Base-by-base conservation (phyloP, 2,329 filamentous ascomycete genomes). In the Westerdykella ornata region DNA sequence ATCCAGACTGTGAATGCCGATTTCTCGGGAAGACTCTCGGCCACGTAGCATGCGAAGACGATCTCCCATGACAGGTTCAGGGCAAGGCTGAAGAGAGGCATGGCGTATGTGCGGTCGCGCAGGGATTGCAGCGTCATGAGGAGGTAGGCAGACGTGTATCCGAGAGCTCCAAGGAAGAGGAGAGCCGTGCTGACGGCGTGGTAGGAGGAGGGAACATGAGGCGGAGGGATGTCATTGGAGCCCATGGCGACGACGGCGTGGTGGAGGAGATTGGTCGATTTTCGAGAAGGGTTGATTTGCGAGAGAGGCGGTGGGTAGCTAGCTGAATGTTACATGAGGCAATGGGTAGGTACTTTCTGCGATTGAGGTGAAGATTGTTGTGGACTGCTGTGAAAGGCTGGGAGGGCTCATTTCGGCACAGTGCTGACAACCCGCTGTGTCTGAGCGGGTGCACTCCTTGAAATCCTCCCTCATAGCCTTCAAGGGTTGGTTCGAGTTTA, bases 11-110 rank as follows among this genome's bases (percentile, higher is more conserved):
- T 49, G 53, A 76, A 75, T 19, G 71, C 70, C 13, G 60, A 47
- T 11, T 60, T 59, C 50, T 77, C 74, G 8, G 73, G 51, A 1
- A 56, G 51, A 4, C 61, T 56, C 44, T 75, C 72, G 42, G 68
- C 63, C 13, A 76, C 70, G 47, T 65, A 72, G 17, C 74, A 57
- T 2, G 66, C 66, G 56, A 72, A 74, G 40, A 77, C 61, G 2
- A 73, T 54, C 51, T 77, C 74, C 73, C 74, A 77, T 1, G 68
- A 68, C 26, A 76, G 65, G 44, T 78, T 77, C 52, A 72, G 51
- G 12, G 68, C 67, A 8, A 77, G 68, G 0, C 71, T 66, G 37
- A 74, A 53, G 9, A 76, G 52, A 0, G 74, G 73, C 58, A 76
- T 72, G 28, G 72, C 67, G 47, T 74, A 76, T 4, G 71, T 71